phyloP scores from a whole-genome alignment of 441 rosid species.

The Aleurites moluccanus region DNA sequence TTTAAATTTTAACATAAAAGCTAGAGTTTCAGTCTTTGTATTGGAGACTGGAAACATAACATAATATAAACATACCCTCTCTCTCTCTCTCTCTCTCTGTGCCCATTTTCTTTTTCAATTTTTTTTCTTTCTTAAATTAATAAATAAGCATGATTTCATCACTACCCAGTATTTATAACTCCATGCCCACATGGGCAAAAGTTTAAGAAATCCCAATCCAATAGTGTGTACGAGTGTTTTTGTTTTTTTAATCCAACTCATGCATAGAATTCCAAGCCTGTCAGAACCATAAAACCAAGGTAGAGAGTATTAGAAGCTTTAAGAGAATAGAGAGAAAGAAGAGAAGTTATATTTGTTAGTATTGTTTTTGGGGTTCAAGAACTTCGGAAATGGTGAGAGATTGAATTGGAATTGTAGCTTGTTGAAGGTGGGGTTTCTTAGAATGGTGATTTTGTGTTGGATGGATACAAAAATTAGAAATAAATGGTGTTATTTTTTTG shows the following conservation, averaged over 20 bases:
- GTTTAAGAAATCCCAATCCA: conserved; percentile 51
- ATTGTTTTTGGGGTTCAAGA: conserved; percentile 25
- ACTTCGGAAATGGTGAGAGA: conserved; percentile 53
- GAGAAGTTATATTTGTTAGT: neutral
- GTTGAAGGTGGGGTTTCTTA: conserved; percentile 30
- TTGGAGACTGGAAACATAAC: conserved; percentile 68
- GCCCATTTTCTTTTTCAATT: neutral
- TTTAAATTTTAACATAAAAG: conserved; percentile 44
- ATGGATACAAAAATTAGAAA: conserved; percentile 51
- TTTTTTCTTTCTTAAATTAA: too few relatives aligned
- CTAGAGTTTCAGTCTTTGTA: conserved; percentile 75
- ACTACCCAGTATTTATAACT: conserved; percentile 56
- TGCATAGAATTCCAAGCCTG: conserved; percentile 36
- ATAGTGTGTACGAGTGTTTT: conserved; percentile 12
- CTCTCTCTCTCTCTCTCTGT: neutral
- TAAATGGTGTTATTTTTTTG: conserved; percentile 42
- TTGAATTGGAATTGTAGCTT: neutral
- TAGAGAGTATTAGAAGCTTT: conserved; percentile 35
- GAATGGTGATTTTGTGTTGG: conserved; percentile 35
- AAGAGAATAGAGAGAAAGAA: conserved; percentile 24
- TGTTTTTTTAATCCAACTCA: conserved; percentile 17
- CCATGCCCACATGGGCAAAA: conserved; percentile 64
- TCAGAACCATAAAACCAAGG: conserved; percentile 35
- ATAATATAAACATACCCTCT: neutral
- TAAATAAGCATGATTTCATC: conserved; percentile 63